Base-by-base conservation (phyloP, 257 asterid species). In the Cordia subcordata region DNA sequence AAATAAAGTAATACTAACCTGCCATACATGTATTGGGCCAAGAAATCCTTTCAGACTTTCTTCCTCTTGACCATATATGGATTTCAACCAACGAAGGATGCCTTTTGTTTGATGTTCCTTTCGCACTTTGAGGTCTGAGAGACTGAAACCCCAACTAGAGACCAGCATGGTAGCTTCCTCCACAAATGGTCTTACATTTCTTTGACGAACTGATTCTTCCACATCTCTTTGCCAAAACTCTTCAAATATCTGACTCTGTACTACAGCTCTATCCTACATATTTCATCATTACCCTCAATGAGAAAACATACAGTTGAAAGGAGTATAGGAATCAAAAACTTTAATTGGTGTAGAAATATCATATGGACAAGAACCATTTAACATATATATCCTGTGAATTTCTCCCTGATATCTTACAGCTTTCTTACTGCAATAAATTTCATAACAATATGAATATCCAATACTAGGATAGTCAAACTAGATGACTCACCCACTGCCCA, bases 21-120 rank as follows among this genome's bases (percentile, higher is more conserved):
- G 98, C 98, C 96, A 92, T 60, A 86, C 13, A 81, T 92, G 96
- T 66, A 88, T 81, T 33, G 92, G 96, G 67, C 96, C 96, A 58
- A 92, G 76, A 58, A 86, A 92, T 60, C 96, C 96, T 35, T 69
- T 71, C 70, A 77, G 56, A 50, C 75, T 58, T 63, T 79, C 81
- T 32, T 85, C 88, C 22, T 81, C 69, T 55, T 74, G 88, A 63
- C 77, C 54, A 64, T 71, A 92, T 9, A 86, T 35, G 45, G 96
- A 88, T 72, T 79, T 82, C 50, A 92, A 72, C 96, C 96, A 81
- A 55, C 62, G 70, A 23, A 88, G 55, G 62, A 92, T 27, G 69
- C 96, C 79, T 68, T 77, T 75, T 5, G 84, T 82, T 50, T 62
- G 72, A 21, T 33, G 80, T 71, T 73, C 86, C 64, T 68, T 82